Evolutionary conservation across 1,284 basidiomycete genomes (phyloP).

Genomic region (Trichosporon inkin): DNA sequence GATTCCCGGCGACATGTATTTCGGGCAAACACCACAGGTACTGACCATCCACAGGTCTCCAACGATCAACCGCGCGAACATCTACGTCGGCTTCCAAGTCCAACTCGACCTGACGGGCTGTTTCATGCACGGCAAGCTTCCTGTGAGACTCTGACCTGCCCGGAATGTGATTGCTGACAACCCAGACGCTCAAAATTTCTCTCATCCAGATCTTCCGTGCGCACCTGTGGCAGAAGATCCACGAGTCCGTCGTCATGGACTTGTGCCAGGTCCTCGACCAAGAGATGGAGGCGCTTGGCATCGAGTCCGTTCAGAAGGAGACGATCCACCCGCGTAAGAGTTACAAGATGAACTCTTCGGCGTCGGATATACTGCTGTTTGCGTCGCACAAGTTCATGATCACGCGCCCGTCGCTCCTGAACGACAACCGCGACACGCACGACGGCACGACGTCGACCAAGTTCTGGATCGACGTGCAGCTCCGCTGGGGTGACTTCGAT

Average conservation of each 20-base stretch:
- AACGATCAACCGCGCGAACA: slow-evolving; percentile 79
- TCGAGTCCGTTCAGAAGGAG: slow-evolving; percentile 95
- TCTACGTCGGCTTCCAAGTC: slow-evolving; percentile 63
- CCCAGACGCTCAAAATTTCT: slow-evolving; percentile 81
- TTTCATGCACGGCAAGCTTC: slow-evolving; percentile 92
- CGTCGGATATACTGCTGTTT: slow-evolving; percentile 93
- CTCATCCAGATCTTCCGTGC: slow-evolving; percentile 98
- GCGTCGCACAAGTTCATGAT: slow-evolving; percentile 99
- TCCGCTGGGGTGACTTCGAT: slow-evolving; percentile 99
- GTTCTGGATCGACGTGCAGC: slow-evolving; percentile 98
- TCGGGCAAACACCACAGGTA: too few relatives aligned
- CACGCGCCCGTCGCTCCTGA: slow-evolving; percentile 88
- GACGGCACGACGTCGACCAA: slow-evolving; percentile 98
- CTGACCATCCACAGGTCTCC: too few relatives aligned
- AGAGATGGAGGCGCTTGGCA: slow-evolving; percentile 94
- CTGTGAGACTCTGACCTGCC: slow-evolving; percentile 9
- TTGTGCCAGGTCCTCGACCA: slow-evolving; percentile 99
- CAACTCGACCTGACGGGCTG: slow-evolving; percentile 87
- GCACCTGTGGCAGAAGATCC: slow-evolving; percentile 87
- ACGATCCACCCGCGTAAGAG: slow-evolving; percentile 77
- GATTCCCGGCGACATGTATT: too few relatives aligned
- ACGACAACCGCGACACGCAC: slow-evolving; percentile 91
- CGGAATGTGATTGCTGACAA: background rate
- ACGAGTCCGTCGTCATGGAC: slow-evolving; percentile 89
- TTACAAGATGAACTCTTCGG: slow-evolving; percentile 99